Percentiles rank a stretch among this genome's conserved stretches.
These are phyloP conservation scores for Sugiyamaella marilandica DNA, from an alignment of 805 yeast species.

Conservation along the genomic window DNA sequence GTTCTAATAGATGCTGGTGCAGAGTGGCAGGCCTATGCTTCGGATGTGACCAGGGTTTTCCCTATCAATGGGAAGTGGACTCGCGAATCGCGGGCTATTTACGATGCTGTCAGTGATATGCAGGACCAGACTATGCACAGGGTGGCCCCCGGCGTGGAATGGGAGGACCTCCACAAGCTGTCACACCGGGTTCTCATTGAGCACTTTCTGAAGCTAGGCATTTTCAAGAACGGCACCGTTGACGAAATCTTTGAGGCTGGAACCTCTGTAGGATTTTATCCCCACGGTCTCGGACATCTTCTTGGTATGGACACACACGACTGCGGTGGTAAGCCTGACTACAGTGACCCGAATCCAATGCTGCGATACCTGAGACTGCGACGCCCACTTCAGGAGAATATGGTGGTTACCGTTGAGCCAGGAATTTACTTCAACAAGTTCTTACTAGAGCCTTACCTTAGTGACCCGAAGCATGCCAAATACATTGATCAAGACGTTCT, in stretches of 20 bases:
- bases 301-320: slow-evolving; percentile 96
- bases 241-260: slow-evolving; percentile 67
- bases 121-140: slow-evolving; percentile 64
- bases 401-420: slow-evolving; percentile 94
- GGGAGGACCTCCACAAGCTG: slow-evolving; percentile 80
- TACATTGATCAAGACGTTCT: slow-evolving; percentile 62
- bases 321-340: slow-evolving; percentile 84
- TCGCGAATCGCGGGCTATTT: slow-evolving; percentile 77
- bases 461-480: slow-evolving; percentile 41
- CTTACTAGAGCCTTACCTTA: slow-evolving; percentile 59
- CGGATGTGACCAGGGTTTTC: slow-evolving; percentile 93
- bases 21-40: slow-evolving; percentile 89
- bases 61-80: slow-evolving; percentile 90
- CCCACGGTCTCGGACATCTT: slow-evolving; percentile 94
- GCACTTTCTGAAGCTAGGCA: slow-evolving; percentile 67
- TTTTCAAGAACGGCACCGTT: slow-evolving; percentile 54
- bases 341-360: slow-evolving; percentile 75
- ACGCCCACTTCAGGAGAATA: slow-evolving; percentile 61
- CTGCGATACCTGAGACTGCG: slow-evolving; percentile 76
- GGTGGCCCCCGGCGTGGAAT: slow-evolving; percentile 74
- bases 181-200: slow-evolving; percentile 76
- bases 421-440: slow-evolving; percentile 89
- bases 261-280: slow-evolving; percentile 76
- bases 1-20: slow-evolving; percentile 95
- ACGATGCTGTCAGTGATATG: slow-evolving; percentile 77